phyloP scores from a whole-genome alignment of 2,329 filamentous ascomycete genomes.

The Thelonectria discophora region DNA sequence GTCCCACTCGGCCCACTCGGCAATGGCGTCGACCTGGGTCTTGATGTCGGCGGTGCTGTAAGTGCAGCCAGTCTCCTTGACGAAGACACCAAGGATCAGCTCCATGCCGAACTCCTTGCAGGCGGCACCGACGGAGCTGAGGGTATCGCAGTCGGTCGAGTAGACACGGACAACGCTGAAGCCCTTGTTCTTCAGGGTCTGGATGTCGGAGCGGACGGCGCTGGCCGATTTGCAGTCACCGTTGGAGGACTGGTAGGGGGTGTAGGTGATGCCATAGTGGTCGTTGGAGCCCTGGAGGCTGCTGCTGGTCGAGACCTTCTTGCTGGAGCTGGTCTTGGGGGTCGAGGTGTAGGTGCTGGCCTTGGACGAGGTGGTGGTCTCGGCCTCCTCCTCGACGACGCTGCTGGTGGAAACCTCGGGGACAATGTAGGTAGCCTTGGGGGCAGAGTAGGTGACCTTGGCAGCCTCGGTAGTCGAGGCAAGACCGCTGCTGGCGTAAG shows the following conservation, averaged over 20 bases:
- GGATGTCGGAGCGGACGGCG: constrained; percentile 69
- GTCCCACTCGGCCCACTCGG: constrained; percentile 76
- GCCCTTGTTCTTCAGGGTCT: constrained; percentile 68
- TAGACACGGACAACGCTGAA: constrained; percentile 83
- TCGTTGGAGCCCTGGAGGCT: constrained; percentile 54
- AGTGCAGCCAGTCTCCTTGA: constrained; percentile 71
- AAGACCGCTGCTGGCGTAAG: constrained; percentile 62
- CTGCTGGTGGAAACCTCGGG: constrained; percentile 31
- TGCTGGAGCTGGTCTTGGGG: constrained; percentile 32
- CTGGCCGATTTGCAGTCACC: constrained; percentile 71
- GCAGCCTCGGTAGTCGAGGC: constrained; percentile 37
- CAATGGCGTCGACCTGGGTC: constrained; percentile 78
- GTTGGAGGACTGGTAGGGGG: constrained; percentile 69
- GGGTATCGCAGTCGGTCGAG: constrained; percentile 88
- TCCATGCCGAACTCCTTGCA: constrained; percentile 73
- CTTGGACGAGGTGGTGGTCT: constrained; percentile 1
- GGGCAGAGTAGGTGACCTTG: constrained; percentile 23
- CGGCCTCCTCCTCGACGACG: constrained; percentile 24
- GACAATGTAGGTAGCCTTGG: constrained; percentile 29
- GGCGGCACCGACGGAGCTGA: constrained; percentile 77
- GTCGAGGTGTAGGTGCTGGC: constrained; percentile 28
- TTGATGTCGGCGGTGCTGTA: constrained; percentile 68
- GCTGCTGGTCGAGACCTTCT: constrained; percentile 40
- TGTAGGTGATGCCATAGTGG: constrained; percentile 83
- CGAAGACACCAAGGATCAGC: constrained; percentile 89